Base-by-base conservation (phyloP, 345 rosid species). In the Lepidium didymum region DNA sequence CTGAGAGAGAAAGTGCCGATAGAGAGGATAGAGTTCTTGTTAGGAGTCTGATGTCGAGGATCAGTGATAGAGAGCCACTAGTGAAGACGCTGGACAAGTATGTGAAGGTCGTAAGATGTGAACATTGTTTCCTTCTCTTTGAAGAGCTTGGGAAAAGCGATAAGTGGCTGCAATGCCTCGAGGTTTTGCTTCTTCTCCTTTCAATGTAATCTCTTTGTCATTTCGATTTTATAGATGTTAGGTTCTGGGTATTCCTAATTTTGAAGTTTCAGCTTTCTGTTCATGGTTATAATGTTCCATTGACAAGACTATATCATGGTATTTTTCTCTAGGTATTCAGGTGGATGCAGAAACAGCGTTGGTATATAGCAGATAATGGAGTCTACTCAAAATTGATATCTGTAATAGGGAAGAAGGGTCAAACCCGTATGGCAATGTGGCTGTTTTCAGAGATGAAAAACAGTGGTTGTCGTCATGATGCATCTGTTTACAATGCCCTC, bases 371-470 rank as follows among this genome's bases (percentile, higher is more conserved):
- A 0, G 97, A 91, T 77, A 91, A 82, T 58, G 97, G 97, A 53
- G 79, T 89, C 13, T 91, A 89, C 67, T 91, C 97, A 0, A 91
- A 91, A 75, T 34, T 89, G 69, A 91, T 89, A 67, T 76, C 97
- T 0, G 85, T 85, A 23, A 89, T 91, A 94, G 96, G 97, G 15
- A 91, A 87, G 75, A 87, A 83, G 56, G 96, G 96, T 37, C 92
- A 91, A 74, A 93, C 83, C 7, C 75, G 97, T 51, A 86, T 90
- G 98, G 98, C 97, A 1, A 88, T 93, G 94, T 93, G 98, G 98
- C 86, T 93, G 11, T 93, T 93, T 72, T 84, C 97, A 3, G 96
- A 93, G 87, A 93, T 93, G 98, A 83, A 88, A 16, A 90, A 85
- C 62, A 87, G 98, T 18, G 98, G 98, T 11, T 93, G 98, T 76